Evolutionary conservation across 2,329 filamentous ascomycete species (phyloP).

Genomic region (Ilyonectria sp.): DNA sequence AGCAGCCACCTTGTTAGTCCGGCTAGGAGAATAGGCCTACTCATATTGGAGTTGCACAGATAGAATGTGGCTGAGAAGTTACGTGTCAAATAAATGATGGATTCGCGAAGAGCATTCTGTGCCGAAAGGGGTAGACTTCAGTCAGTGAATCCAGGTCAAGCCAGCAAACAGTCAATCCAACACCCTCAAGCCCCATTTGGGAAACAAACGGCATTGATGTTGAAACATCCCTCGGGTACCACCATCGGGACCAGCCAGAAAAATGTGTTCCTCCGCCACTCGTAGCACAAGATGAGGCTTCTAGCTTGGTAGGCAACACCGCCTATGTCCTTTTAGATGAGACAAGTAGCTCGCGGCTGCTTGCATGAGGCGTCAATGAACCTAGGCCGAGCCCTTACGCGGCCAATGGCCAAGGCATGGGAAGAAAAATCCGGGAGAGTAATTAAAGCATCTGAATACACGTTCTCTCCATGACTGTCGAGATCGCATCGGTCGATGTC

Average conservation of each 20-base stretch:
- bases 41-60: background rate
- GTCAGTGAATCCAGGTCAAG: background rate
- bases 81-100: background rate
- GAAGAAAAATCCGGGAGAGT: background rate
- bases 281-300: conserved; percentile 26
- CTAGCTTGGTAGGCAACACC: background rate
- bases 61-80: background rate
- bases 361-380: background rate
- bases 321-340: background rate
- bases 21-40: background rate
- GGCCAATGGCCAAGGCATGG: too few relatives aligned
- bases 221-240: conserved; percentile 38
- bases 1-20: background rate
- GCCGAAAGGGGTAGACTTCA: too few relatives aligned
- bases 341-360: background rate
- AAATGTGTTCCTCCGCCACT: background rate
- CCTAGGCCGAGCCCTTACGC: background rate
- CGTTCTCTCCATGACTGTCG: background rate
- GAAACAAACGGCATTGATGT: background rate
- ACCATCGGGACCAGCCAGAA: conserved; percentile 16
- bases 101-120: background rate
- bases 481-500: conserved; percentile 13
- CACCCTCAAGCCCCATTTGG: too few relatives aligned
- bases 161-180: conserved; percentile 7
- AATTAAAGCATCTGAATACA: background rate